A percentile compares a stretch with the other conserved stretches of the same genome.
phyloP scores from a whole-genome alignment of 495 filamentous ascomycete genomes.

The Lasiosphaeria miniovina region DNA sequence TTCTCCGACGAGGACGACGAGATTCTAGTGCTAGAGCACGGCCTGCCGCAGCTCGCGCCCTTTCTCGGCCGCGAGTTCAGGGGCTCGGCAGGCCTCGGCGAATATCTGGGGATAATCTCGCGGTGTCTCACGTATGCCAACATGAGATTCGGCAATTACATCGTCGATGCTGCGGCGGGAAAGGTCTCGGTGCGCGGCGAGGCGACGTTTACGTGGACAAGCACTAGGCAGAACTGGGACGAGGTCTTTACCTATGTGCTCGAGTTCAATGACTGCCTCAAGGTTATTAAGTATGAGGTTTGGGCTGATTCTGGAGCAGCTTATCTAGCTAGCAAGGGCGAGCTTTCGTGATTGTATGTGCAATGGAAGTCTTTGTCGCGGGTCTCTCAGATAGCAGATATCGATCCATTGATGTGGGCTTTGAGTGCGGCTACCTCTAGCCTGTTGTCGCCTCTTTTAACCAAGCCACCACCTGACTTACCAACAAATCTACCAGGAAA shows the following conservation, averaged over 20 bases:
- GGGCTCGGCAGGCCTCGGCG: conserved; percentile 43
- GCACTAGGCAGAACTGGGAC: conserved; percentile 53
- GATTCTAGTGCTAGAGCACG: conserved; percentile 52
- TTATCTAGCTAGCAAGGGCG: conserved; percentile 53
- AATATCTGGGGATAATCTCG: conserved; percentile 49
- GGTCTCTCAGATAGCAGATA: no score
- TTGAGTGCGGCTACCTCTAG: no score
- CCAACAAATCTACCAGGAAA: no score
- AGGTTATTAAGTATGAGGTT: conserved; percentile 52
- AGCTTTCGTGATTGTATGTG: background rate
- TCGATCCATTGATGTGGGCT: no score
- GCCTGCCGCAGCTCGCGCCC: conserved; percentile 48
- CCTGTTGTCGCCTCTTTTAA: no score
- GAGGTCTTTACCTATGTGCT: conserved; percentile 59
- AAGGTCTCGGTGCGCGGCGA: conserved; percentile 49
- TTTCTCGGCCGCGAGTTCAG: conserved; percentile 57
- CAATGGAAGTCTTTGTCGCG: background rate
- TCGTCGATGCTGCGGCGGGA: conserved; percentile 45
- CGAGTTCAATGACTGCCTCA: conserved; percentile 40
- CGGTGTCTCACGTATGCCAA: conserved; percentile 41
- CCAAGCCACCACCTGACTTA: no score
- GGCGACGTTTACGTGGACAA: conserved; percentile 49
- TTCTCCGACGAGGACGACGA: conserved; percentile 32
- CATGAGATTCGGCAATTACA: conserved; percentile 53
- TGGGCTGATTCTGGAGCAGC: conserved; percentile 67